Base-by-base conservation (phyloP, 2,329 filamentous ascomycete genomes). In the Whalleya microplaca region DNA sequence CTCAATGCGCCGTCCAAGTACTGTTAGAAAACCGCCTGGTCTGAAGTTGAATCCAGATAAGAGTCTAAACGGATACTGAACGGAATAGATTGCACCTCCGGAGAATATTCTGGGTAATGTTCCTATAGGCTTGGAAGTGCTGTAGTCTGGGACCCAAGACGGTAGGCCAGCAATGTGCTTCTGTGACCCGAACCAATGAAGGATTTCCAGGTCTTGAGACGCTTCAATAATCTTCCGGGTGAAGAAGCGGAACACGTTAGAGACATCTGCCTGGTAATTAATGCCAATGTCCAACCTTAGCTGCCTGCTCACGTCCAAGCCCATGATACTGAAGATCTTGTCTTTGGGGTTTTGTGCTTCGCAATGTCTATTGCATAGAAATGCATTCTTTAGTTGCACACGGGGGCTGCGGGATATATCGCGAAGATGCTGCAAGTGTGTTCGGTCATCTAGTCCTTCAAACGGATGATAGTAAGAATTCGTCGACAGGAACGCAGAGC, bases 71-170 rank as follows among this genome's bases (percentile, higher is more conserved):
- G 59, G 59, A 41, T 61, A 61, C 16, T 61, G 50, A 2, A 61
- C 18, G 19, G 59, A 61, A 41, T 58, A 61, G n/a, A 9, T 48
- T n/a, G 52, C 50, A 6, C 51, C 43, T 12, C 20, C 16, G 0
- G 41, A 47, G 18, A 53, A 51, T 48, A 58, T 37, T 9, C 55
- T 48, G 2, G 58, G 58, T 5, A 61, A 41, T 27, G 55, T 51
- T 9, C 58, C 55, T 40, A 48, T n/a, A 10, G 53, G 55, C 20
- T 58, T 48, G n/a, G 57, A 41, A 10, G 45, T 41, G 21, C 27
- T 58, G 23, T 53, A 61, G 32, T 61, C 55, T 2, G 58, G 58
- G n/a, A 61, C 52, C 58, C 58, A 61, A 12, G 58, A 61, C 9
- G 58, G 58, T 40, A 58, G 55, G 2, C 40, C 55, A 32, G 20